A percentile compares a stretch with the other conserved stretches of the same genome.
Evolutionary conservation across 164 flowering plant species (phyloP).

Genomic region (Aristolochia fimbriata): DNA sequence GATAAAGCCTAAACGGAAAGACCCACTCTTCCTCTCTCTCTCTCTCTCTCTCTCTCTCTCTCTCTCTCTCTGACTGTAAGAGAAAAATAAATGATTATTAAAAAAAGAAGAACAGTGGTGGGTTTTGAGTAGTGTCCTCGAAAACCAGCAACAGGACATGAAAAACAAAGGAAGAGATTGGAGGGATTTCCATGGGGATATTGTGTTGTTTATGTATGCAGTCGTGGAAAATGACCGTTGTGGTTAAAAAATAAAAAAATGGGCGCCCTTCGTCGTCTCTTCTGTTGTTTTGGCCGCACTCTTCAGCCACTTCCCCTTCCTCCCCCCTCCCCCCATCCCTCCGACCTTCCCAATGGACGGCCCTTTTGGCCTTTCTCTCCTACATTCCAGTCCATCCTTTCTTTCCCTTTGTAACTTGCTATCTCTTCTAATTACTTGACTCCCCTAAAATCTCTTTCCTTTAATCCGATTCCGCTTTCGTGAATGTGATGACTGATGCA

Average conservation of each 20-base stretch:
- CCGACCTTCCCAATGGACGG: constrained; percentile 14
- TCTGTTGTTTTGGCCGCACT: constrained; percentile 9
- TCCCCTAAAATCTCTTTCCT: not conserved
- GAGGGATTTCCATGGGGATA: not conserved
- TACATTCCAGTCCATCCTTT: constrained; percentile 2
- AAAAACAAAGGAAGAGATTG: not conserved
- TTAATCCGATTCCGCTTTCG: not conserved
- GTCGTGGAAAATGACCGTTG: constrained; percentile 9
- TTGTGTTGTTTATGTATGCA: not conserved
- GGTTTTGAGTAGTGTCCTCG: not conserved
- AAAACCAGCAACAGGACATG: not conserved
- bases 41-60: too few species aligned
- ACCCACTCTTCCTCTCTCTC: too few species aligned
- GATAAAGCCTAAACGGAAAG: too few species aligned
- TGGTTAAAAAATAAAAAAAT: constrained; percentile 2
- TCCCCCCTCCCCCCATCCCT: constrained; percentile 3
- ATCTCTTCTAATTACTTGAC: too few species aligned
- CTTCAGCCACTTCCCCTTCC: not conserved
- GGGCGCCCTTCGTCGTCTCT: constrained; percentile 11
- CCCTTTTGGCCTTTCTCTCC: constrained; percentile 12
- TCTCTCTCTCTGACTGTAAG: too few species aligned
- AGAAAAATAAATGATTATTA: too few species aligned
- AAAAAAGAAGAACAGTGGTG: not conserved
- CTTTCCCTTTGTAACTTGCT: not conserved
- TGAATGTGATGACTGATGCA: not conserved